Evolutionary conservation across 345 rosid genomes (phyloP).

Genomic region (Balakata baccata): DNA sequence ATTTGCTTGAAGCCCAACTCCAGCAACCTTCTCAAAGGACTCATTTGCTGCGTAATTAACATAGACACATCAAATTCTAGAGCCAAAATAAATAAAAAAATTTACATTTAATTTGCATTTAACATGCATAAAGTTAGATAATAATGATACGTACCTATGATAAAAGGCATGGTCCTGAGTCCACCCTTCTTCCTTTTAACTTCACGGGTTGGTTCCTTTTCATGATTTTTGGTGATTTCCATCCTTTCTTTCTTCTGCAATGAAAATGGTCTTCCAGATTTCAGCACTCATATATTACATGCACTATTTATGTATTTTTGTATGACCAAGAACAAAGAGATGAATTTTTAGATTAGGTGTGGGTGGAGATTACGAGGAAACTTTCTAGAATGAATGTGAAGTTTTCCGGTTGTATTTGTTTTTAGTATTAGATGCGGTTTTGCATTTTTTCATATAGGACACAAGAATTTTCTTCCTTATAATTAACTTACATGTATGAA

Average conservation of each 20-base stretch:
- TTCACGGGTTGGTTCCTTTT: conserved; percentile 1
- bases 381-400: neutral
- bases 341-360: neutral
- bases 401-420: no score
- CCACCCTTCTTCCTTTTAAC: conserved; percentile 40
- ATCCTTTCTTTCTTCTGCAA: conserved; percentile 14
- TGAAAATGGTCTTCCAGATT: neutral
- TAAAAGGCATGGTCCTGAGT: conserved; percentile 45
- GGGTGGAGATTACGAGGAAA: conserved; percentile 5
- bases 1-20: conserved; percentile 41
- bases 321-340: neutral
- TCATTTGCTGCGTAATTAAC: conserved; percentile 46
- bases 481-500: no score
- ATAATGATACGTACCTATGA: conserved; percentile 44
- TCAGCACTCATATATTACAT: neutral
- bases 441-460: neutral
- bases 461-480: neutral
- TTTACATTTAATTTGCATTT: neutral
- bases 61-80: neutral
- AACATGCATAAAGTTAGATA: neutral
- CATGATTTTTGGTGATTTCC: conserved; percentile 16
- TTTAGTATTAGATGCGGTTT: neutral
- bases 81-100: neutral
- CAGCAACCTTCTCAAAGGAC: conserved; percentile 50
- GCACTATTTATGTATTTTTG: no score